Percentiles rank a stretch among this genome's conserved stretches.
Conservation (phyloP, 129 eudicot genomes). For the Sambucus nigra region DNA sequence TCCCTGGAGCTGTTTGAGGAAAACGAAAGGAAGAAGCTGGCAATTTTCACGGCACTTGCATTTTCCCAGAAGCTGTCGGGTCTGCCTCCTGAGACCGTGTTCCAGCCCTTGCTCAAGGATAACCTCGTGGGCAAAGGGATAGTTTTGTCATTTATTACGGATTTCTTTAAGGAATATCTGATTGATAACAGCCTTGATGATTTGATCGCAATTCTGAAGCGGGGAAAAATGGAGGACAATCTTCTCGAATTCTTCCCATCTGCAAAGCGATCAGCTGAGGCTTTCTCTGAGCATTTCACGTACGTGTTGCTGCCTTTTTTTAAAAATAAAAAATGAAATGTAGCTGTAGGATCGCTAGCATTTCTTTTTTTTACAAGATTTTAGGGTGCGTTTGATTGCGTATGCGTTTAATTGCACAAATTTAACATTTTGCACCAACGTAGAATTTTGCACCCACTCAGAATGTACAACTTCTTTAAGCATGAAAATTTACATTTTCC, state of each 20-base stretch:
- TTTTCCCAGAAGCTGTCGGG: slow-evolving; percentile 97
- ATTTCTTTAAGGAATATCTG: slow-evolving; percentile 92
- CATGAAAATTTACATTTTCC: too few relatives aligned
- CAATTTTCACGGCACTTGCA: slow-evolving; percentile 94
- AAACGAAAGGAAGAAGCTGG: slow-evolving; percentile 82
- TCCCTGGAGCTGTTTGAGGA: slow-evolving; percentile 94
- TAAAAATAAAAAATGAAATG: background rate
- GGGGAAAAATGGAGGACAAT: slow-evolving; percentile 91
- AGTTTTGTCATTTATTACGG: slow-evolving; percentile 82
- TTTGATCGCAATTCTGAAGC: slow-evolving; percentile 74
- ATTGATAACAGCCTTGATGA: slow-evolving; percentile 97
- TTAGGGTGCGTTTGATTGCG: too few relatives aligned
- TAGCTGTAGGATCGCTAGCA: background rate
- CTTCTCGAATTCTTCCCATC: slow-evolving; percentile 90
- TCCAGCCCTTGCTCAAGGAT: slow-evolving; percentile 97
- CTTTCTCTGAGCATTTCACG: slow-evolving; percentile 94
- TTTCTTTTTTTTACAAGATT: background rate
- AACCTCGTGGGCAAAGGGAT: slow-evolving; percentile 95
- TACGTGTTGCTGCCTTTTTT: slow-evolving; percentile 43
- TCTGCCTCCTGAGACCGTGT: slow-evolving; percentile 92
- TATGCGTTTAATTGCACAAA: too few relatives aligned
- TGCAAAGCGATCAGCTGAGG: slow-evolving; percentile 82
- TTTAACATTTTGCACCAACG: too few relatives aligned
- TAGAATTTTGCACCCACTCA: too few relatives aligned
- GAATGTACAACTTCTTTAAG: too few relatives aligned